These are phyloP conservation scores for Termitomyces sp. DNA, from an alignment of 768 basidiomycete species.

Conservation along the genomic window DNA sequence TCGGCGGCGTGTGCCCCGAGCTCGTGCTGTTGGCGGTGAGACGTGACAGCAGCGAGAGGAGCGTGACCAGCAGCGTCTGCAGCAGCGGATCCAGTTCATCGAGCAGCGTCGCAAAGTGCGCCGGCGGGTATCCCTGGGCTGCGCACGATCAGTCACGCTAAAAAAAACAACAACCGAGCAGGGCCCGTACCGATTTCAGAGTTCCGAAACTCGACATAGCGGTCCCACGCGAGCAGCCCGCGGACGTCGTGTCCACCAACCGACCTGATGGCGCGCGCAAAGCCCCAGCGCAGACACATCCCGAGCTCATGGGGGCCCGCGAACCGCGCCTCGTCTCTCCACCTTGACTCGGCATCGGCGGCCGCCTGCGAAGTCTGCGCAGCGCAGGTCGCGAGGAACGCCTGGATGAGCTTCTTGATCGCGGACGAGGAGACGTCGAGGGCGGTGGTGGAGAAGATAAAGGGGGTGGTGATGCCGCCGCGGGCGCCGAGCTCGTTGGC, in stretches of 20 bases:
- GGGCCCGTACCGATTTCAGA: conserved; percentile 68
- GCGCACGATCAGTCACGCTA: neutral
- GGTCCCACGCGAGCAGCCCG: conserved; percentile 82
- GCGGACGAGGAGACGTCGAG: conserved; percentile 77
- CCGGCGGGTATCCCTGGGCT: conserved; percentile 65
- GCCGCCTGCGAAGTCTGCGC: conserved; percentile 23
- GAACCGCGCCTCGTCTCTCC: conserved; percentile 79
- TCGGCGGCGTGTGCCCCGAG: conserved; percentile 88
- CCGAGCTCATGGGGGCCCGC: conserved; percentile 85
- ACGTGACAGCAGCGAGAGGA: conserved; percentile 77
- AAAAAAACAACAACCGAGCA: neutral
- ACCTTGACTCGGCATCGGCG: conserved; percentile 46
- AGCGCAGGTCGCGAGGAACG: conserved; percentile 68
- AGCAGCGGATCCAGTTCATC: conserved; percentile 45
- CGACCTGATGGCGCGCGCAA: conserved; percentile 72
- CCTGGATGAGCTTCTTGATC: conserved; percentile 71
- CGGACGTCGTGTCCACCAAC: conserved; percentile 68
- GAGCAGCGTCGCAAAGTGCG: conserved; percentile 70
- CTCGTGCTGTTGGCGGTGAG: conserved; percentile 79
- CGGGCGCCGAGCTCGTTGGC: conserved; percentile 65
- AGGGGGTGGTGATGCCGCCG: conserved; percentile 81
- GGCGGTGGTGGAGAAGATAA: conserved; percentile 86
- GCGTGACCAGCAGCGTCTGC: conserved; percentile 56
- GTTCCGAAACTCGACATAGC: conserved; percentile 76
- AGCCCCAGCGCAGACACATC: conserved; percentile 90